Evolutionary conservation across 2,329 filamentous ascomycete genomes (phyloP), one percentile per base, ranked within the genome.

Genomic region (Raffaelea arxii): DNA sequence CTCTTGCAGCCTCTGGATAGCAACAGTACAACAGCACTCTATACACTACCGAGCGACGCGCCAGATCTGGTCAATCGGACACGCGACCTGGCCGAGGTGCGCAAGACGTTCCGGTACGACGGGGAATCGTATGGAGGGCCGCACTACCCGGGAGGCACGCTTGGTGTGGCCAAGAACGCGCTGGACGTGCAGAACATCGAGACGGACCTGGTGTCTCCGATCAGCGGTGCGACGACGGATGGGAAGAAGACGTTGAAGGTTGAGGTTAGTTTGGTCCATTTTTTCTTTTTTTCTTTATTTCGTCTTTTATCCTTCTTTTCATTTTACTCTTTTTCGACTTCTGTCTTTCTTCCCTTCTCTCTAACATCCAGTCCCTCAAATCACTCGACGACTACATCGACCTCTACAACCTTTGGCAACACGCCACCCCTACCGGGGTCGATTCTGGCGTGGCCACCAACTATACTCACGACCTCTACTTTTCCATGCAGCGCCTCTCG

Each of bases 401-500:
- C 21, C 57, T 72, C 2, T 74, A 72, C 51, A 49, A 58, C 10
- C 59, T 70, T 49, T 71, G 67, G 65, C 56, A 56, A 9, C 56
- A 54, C 2, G 56, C 65, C 1, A 55, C 65, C 5, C 65, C 68
- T 1, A 54, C 52, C 10, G 66, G 67, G 2, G 53, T 59, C 2
- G 53, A 54, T 37, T 54, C 58, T 25, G 63, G 70, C 12, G 60
- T 67, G 10, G 53, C 67, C 9, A 58, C 63, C 23, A 72, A 74
- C 48, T 69, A 66, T 48, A 72, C 68, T 0, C 60, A 68, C 44
- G 70, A 73, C 51, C 54, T 70, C 2, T 49, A 66, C 24, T 72
- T 74, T 52, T 68, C 67, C 4, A 73, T 72, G 69, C 65, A 71
- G 50, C 60, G 69, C 11, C 55, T 73, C 9, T 68, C 66, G 3